phyloP scores from a whole-genome alignment of 805 yeast genomes.

The Kazachstania taianensis region DNA sequence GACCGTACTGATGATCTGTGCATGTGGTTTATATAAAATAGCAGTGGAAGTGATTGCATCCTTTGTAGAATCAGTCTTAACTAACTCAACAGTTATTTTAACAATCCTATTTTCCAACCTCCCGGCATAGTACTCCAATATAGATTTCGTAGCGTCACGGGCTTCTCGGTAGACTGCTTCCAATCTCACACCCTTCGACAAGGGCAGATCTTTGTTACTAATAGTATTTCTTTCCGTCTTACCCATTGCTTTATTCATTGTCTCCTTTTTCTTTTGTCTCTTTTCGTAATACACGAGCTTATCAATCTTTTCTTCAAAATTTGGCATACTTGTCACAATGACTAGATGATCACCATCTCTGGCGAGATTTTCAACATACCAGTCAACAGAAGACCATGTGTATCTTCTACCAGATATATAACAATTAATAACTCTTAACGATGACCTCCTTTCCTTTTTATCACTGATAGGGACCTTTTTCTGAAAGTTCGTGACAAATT shows the following conservation, averaged over 20 bases:
- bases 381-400: constrained; percentile 69
- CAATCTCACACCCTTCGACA: constrained; percentile 12
- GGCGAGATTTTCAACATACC: constrained; percentile 46
- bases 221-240: neutral
- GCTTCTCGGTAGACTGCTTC: constrained; percentile 22
- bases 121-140: constrained; percentile 20
- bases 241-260: neutral
- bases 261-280: constrained; percentile 6
- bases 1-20: constrained; percentile 26
- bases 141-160: constrained; percentile 14
- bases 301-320: constrained; percentile 18
- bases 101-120: constrained; percentile 17
- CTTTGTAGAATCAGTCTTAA: constrained; percentile 20
- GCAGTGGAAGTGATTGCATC: constrained; percentile 16
- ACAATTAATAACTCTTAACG: constrained; percentile 41
- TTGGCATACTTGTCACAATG: constrained; percentile 43
- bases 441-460: constrained; percentile 6
- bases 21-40: constrained; percentile 23
- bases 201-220: constrained; percentile 1
- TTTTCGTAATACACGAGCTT: constrained; percentile 6
- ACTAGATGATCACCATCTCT: constrained; percentile 58
- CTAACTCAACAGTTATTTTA: constrained; percentile 26
- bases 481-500: constrained; percentile 8
- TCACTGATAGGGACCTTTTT: constrained; percentile 5
- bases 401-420: constrained; percentile 56